phyloP scores from a whole-genome alignment of 345 rosid species.

The Linum lewisii region DNA sequence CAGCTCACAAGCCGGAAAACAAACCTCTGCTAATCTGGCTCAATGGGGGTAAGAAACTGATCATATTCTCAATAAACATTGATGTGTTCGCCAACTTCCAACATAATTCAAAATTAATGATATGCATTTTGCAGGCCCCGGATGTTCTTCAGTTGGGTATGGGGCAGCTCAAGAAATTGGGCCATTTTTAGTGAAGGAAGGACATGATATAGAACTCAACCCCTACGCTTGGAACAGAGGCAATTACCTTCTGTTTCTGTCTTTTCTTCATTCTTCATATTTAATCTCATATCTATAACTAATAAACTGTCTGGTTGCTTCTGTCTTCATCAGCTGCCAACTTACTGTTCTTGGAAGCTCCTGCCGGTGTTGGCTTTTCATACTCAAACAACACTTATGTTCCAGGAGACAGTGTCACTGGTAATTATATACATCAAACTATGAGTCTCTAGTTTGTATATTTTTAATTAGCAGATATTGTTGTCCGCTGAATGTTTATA shows the following conservation, averaged over 20 bases:
- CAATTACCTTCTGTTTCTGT: background rate
- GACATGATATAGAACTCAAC: background rate
- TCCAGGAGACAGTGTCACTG: conserved; percentile 9
- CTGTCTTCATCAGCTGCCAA: conserved; percentile 13
- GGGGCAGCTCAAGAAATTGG: conserved; percentile 4
- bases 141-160: conserved; percentile 1
- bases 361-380: conserved; percentile 20
- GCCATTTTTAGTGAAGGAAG: conserved; percentile 1
- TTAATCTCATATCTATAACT: background rate
- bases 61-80: background rate
- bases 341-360: conserved; percentile 17
- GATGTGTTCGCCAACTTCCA: background rate
- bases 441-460: background rate
- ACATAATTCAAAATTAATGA: background rate
- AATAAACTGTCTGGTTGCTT: background rate
- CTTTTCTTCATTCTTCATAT: background rate
- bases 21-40: conserved; percentile 74
- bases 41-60: conserved; percentile 42
- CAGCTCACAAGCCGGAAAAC: conserved; percentile 19
- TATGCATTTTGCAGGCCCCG: background rate
- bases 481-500: background rate
- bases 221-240: conserved; percentile 5
- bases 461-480: no score
- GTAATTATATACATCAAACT: background rate
- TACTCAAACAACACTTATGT: conserved; percentile 6